Base-by-base conservation (phyloP, 1,284 basidiomycete species). In the Moesziomyces parantarcticus region DNA sequence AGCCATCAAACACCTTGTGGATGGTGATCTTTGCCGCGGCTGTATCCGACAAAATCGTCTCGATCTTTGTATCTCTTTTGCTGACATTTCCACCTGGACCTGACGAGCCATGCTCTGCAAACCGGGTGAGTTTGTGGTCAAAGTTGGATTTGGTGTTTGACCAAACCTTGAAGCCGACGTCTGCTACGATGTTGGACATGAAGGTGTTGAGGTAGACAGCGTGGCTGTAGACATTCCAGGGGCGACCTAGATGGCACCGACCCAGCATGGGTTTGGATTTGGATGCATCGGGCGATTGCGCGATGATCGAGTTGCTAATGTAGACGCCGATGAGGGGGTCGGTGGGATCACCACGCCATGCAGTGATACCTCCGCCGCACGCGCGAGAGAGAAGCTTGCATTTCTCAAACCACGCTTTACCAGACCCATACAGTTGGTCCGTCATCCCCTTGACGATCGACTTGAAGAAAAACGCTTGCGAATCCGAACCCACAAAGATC, bases 351-450 rank as follows among this genome's bases (percentile, higher is more conserved):
- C 69, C 64, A 14, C 60, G 50, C 69, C 69, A 72, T 23, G 69
- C 69, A 5, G 69, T 58, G 50, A 72, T 66, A 1, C 64, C 69
- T 8, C 69, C 69, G 0, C 57, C 53, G 18, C 64, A 67, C 1
- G 56, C 69, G 1, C 69, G 43, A 6, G 45, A 56, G n/a, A 67
- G 50, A 43, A 72, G 52, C 21, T 25, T 29, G n/a, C 45, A 52
- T 0, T n/a, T 21, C 21, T 72, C 69, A n/a, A 72, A 63, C 69
- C 69, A 72, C 16, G 69, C 69, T 32, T 59, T 58, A 10, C 69
- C 69, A 6, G 8, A 16, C 2, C 69, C 69, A 21, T 72, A 72
- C 41, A 72, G 46, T 20, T 67, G 56, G 50, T 72, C 69, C 29
- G 69, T 72, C 69, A 59, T 67, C 2, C 69, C 69, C 23, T 47